Base-by-base conservation (phyloP, 1,284 basidiomycete genomes). In the Anthracocystis panici-leucophaei region DNA sequence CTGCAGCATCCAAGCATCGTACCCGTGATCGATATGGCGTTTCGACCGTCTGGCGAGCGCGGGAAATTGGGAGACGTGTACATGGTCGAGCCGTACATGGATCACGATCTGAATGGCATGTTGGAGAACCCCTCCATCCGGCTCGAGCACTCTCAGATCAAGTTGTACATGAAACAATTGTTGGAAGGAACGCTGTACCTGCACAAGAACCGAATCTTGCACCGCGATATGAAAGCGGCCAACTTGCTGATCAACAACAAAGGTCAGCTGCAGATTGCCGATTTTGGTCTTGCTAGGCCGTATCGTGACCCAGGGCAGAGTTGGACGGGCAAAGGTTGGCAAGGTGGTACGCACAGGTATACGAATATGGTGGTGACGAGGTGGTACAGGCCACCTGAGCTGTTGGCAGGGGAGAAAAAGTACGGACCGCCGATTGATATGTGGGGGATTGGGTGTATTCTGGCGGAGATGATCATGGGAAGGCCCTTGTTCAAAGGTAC, bases 81-180 rank as follows among this genome's bases (percentile, higher is more conserved):
- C 87, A 97, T 99, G 95, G 95, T 98, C 35, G 98, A 98, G 84
- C 96, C 96, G 0, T 99, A 97, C 87, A 97, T 98, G 95, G 96
- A 98, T 81, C 97, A 99, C 84, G 96, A 99, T 86, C 90, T 99
- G 25, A 95, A 95, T 12, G 97, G 97, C 2, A 86, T 99, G 54
- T 87, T 99, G 57, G 78, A 81, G 42, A 85, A 86, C 31, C 91
- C 92, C 57, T 69, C 61, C 21, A 79, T 82, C 12, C 76, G 75
- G n/a, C 74, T 85, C 35, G 80, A 77, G 23, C 71, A 79, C 52
- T 74, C 73, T 40, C 89, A 92, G 42, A 94, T 97, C 87, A 99
- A 99, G 87, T 87, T 97, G 45, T 96, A 98, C 85, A 93, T 97
- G 91, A 92, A 91, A 85, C 96, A 99, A 86, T 89, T 99, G 31